Evolutionary conservation across 306 rosid genomes (phyloP), one percentile per base, ranked within the genome.

Genomic region (Vigna mungo): DNA sequence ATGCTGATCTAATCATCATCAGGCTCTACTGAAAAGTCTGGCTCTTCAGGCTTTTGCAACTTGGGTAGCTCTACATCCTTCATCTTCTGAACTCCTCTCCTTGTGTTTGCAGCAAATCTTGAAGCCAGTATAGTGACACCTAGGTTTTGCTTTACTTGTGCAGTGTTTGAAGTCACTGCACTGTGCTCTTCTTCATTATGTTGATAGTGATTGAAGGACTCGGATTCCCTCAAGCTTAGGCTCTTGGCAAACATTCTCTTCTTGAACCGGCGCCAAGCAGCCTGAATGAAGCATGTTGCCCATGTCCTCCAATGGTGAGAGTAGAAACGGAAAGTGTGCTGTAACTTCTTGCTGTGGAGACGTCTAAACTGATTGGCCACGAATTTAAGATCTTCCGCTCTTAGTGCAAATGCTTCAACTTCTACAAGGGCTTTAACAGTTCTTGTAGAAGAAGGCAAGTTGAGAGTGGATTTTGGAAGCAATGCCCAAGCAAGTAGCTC

Each of bases 221-320:
- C 79, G 13, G 74, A 89, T 71, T 90, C 92, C 39, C 55, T 75
- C 79, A 83, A 60, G 80, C 95, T 89, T 49, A 90, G 97, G 47
- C 78, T 84, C 83, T 79, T 83, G 7, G 91, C 91, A 23, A 89
- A 20, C 60, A 39, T 53, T 69, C 92, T 74, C 84, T 89, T 92
- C 85, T 88, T 89, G 87, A 73, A 77, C 25, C 95, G 86, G 51
- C 87, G 94, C 98, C 98, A 94, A 0, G 93, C 95, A 12, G 78
- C 92, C 81, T 94, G 97, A 76, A 94, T 88, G 90, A 92, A 89
- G 82, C 98, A 94, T 14, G 96, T 89, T 6, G 93, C 97, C 98
- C 98, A 92, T 9, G 98, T 94, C 71, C 96, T 90, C 98, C 98
- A 94, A 21, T 92, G 98, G 79, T 92, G 37, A 15, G 98, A 94